Evolutionary conservation across 129 eudicot species (phyloP).

Genomic region (Saussurea involucrata): DNA sequence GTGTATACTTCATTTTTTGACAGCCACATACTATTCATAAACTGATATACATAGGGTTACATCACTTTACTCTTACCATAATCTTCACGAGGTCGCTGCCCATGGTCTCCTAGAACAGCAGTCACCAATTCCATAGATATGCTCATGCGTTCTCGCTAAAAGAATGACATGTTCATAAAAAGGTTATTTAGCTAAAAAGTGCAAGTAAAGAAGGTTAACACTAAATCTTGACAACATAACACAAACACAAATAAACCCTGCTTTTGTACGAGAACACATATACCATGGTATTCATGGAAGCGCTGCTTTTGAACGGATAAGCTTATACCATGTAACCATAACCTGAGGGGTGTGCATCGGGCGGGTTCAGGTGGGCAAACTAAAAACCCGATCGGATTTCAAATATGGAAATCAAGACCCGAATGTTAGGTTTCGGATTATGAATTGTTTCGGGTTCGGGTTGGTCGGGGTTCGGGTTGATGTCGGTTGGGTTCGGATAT

Average conservation of each 20-base stretch:
- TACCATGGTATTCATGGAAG: not conserved
- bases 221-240: not conserved
- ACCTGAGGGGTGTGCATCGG: no score
- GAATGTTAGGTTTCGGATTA: no score
- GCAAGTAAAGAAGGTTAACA: not conserved
- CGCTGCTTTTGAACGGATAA: not conserved
- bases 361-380: no score
- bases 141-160: slow-evolving; percentile 74
- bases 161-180: slow-evolving; percentile 9
- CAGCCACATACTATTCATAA: not conserved
- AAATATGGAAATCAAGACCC: no score
- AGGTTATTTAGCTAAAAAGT: not conserved
- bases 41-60: not conserved
- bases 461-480: no score
- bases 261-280: not conserved
- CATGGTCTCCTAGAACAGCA: slow-evolving; percentile 98
- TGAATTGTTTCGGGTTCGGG: no score
- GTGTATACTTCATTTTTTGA: not conserved
- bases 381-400: no score
- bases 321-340: not conserved
- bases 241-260: not conserved
- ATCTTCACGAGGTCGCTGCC: slow-evolving; percentile 92
- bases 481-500: no score
- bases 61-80: slow-evolving; percentile 53
- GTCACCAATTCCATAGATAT: slow-evolving; percentile 96